Conservation (phyloP, 1,284 basidiomycete genomes). For the Ceratobasidium sp. region DNA sequence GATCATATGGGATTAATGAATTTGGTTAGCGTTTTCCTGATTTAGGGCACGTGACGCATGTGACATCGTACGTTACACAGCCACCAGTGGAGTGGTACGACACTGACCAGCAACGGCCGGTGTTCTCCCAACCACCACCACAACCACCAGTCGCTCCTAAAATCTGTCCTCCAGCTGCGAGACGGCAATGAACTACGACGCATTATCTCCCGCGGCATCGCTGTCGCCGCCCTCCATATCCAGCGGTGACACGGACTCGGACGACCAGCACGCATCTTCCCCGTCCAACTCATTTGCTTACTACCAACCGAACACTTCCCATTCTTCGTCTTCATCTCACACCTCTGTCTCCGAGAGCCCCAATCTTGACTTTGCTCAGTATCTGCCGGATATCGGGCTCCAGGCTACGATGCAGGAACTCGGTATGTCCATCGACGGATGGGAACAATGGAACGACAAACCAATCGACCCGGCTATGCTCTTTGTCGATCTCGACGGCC, state of each 20-base stretch:
- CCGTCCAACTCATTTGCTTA: slow-evolving; percentile 42
- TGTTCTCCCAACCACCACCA: slow-evolving; percentile 28
- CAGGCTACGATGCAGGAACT: slow-evolving; percentile 44
- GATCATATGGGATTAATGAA: neutral
- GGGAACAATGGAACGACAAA: slow-evolving; percentile 45
- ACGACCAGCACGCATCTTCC: slow-evolving; percentile 42
- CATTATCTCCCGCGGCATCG: slow-evolving; percentile 41
- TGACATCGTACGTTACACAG: slow-evolving; percentile 12
- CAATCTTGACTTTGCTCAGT: slow-evolving; percentile 42
- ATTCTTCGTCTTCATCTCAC: slow-evolving; percentile 33
- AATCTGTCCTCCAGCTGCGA: neutral
- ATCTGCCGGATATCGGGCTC: slow-evolving; percentile 41
- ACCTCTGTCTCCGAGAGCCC: slow-evolving; percentile 42
- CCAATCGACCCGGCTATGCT: slow-evolving; percentile 43
- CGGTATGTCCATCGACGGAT: slow-evolving; percentile 44
- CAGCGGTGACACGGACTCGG: slow-evolving; percentile 43
- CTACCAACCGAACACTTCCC: slow-evolving; percentile 18
- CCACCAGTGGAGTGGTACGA: slow-evolving; percentile 32
- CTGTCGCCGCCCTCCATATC: slow-evolving; percentile 45
- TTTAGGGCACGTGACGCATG: slow-evolving; percentile 29
- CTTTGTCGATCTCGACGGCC: slow-evolving; percentile 41
- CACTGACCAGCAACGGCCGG: slow-evolving; percentile 40
- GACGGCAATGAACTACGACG: slow-evolving; percentile 42
- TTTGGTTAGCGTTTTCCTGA: neutral
- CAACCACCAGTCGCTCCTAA: slow-evolving; percentile 25